Percentiles rank a stretch among this genome's conserved stretches.
Evolutionary conservation across 768 basidiomycete genomes (phyloP).

Genomic region (Chiua virens): DNA sequence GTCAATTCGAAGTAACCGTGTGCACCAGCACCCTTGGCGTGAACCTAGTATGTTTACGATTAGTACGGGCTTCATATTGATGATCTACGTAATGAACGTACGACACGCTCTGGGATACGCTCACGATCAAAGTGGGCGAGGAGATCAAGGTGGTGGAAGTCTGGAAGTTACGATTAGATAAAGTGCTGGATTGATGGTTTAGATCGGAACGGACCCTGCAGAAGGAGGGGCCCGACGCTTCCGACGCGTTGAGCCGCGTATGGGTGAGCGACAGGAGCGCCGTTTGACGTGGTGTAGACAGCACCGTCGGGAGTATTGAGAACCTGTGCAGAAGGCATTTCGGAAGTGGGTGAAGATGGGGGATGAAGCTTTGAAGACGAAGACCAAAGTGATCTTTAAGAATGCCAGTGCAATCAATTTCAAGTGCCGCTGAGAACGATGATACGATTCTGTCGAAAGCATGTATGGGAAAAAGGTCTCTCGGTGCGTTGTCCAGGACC

Average conservation of each 20-base stretch:
- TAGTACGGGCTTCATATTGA: slow-evolving; percentile 12
- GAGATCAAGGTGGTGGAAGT: slow-evolving; percentile 87
- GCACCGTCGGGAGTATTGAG: slow-evolving; percentile 53
- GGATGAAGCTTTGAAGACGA: not conserved
- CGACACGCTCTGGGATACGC: slow-evolving; percentile 94
- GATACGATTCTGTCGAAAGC: slow-evolving; percentile 9
- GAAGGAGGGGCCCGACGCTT: slow-evolving; percentile 73
- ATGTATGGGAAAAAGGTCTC: slow-evolving; percentile 6
- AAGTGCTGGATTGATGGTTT: not conserved
- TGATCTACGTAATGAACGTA: slow-evolving; percentile 33
- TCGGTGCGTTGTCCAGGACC: not conserved
- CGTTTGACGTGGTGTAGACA: slow-evolving; percentile 84
- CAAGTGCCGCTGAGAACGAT: slow-evolving; percentile 27
- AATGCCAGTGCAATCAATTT: slow-evolving; percentile 12
- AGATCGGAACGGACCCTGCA: slow-evolving; percentile 63
- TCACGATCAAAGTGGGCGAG: slow-evolving; percentile 93
- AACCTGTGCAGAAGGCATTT: slow-evolving; percentile 70
- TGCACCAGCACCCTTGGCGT: slow-evolving; percentile 90
- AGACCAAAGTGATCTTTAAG: slow-evolving; percentile 9
- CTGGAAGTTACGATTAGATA: slow-evolving; percentile 37
- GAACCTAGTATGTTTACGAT: slow-evolving; percentile 54
- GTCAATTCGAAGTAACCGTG: slow-evolving; percentile 94
- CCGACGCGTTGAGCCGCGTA: slow-evolving; percentile 81
- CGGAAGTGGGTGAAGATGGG: slow-evolving; percentile 2
- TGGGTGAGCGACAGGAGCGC: slow-evolving; percentile 72